phyloP scores from a whole-genome alignment of 2,329 filamentous ascomycete species.

The Furcasterigmium furcatum region DNA sequence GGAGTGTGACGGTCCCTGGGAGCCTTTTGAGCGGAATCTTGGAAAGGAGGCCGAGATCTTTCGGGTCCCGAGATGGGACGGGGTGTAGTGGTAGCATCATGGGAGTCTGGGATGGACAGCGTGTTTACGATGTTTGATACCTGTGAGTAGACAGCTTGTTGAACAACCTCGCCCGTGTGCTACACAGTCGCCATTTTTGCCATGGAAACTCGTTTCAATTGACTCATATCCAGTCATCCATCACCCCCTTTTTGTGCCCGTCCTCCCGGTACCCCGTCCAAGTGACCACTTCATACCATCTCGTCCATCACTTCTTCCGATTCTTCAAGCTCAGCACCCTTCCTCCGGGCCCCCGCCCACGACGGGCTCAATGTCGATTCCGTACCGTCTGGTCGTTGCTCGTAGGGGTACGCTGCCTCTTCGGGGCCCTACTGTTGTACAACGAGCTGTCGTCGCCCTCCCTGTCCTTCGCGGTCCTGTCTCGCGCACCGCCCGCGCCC shows the following conservation, averaged over 20 bases:
- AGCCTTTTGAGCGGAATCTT: constrained; percentile 33
- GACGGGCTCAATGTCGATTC: neutral
- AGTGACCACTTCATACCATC: neutral
- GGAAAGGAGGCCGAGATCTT: neutral
- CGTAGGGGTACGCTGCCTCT: neutral
- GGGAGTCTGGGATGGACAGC: too few relatives aligned
- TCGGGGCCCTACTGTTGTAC: neutral
- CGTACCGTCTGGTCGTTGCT: neutral
- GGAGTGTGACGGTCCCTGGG: constrained; percentile 41
- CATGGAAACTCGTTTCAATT: too few relatives aligned
- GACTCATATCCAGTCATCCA: too few relatives aligned
- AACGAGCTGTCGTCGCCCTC: neutral
- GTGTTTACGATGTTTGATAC: too few relatives aligned
- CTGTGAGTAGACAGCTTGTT: too few relatives aligned
- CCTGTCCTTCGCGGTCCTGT: neutral
- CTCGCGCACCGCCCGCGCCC: too few relatives aligned
- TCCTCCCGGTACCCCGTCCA: neutral
- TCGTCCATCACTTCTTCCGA: neutral
- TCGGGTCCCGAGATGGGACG: too few relatives aligned
- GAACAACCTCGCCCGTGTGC: too few relatives aligned
- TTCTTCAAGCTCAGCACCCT: too few relatives aligned
- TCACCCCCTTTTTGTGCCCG: neutral
- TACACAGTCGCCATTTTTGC: too few relatives aligned
- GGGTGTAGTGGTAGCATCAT: too few relatives aligned
- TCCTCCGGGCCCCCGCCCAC: neutral